Conservation (phyloP, 2,329 filamentous ascomycete genomes). For the Amesomyces nigricolor region DNA sequence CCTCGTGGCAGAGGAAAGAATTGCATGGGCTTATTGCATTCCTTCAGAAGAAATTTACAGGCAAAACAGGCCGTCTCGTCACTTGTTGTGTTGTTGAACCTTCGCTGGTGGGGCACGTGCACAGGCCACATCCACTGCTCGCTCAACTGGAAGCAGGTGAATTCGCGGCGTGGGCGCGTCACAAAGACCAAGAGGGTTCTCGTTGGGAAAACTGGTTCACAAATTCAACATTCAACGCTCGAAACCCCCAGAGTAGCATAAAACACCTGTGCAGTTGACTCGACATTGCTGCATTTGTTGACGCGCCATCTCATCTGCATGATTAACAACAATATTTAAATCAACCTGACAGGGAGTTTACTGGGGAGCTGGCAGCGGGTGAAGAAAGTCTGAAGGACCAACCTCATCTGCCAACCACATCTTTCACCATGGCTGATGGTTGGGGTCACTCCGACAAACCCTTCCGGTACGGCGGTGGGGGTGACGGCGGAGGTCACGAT, state of each 20-base stretch:
- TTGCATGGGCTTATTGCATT: too few species aligned
- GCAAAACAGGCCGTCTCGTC: too few species aligned
- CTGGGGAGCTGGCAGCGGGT: background rate
- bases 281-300: background rate
- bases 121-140: too few species aligned
- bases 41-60: too few species aligned
- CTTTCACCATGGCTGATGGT: conserved; percentile 20
- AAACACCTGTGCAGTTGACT: background rate
- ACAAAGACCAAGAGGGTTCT: conserved; percentile 1
- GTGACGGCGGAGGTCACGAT: conserved; percentile 20
- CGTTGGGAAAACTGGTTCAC: background rate
- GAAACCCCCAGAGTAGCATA: background rate
- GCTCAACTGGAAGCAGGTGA: too few species aligned
- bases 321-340: background rate
- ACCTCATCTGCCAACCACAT: background rate
- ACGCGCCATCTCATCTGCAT: background rate
- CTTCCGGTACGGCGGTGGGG: conserved; percentile 15
- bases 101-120: too few species aligned
- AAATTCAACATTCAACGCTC: background rate
- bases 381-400: background rate
- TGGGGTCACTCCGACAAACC: conserved; percentile 22
- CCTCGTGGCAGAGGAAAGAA: too few species aligned
- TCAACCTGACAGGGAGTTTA: background rate
- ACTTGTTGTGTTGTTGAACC: too few species aligned
- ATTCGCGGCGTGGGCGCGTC: too few species aligned